Conservation (phyloP, 1,139 yeast species). For the Protomyces arabidopsidicola region DNA sequence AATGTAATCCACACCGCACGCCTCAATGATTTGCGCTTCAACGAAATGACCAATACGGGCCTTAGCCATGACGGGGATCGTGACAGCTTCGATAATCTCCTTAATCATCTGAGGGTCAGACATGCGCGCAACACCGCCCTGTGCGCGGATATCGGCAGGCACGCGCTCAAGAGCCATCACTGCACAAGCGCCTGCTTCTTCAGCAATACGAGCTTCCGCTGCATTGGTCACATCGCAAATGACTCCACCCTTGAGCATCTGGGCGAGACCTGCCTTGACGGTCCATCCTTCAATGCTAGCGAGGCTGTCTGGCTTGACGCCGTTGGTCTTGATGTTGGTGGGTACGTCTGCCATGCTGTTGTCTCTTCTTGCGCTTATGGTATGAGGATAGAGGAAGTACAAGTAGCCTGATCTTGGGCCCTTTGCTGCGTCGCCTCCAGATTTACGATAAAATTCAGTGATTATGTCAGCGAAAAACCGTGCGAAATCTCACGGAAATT, state of each 20-base stretch:
- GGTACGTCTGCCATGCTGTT: neutral
- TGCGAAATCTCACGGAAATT: neutral
- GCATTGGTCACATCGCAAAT: slow-evolving; percentile 49
- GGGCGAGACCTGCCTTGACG: slow-evolving; percentile 77
- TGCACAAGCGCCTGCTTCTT: slow-evolving; percentile 82
- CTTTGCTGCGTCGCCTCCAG: no score
- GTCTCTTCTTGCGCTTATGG: neutral
- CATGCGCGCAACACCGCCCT: slow-evolving; percentile 84
- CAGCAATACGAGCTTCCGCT: slow-evolving; percentile 65
- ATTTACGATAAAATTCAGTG: neutral
- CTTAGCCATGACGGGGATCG: slow-evolving; percentile 71
- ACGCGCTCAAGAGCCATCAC: slow-evolving; percentile 86
- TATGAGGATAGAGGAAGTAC: neutral
- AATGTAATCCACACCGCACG: slow-evolving; percentile 70
- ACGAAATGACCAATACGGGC: slow-evolving; percentile 81
- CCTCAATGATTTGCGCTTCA: slow-evolving; percentile 72
- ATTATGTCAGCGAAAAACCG: neutral
- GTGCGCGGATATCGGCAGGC: slow-evolving; percentile 81
- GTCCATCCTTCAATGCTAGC: slow-evolving; percentile 43
- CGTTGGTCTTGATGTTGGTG: slow-evolving; percentile 23
- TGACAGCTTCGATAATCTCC: slow-evolving; percentile 61
- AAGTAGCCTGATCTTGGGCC: neutral
- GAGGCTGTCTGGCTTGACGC: slow-evolving; percentile 4
- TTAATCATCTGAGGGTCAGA: slow-evolving; percentile 78
- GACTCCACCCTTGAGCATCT: slow-evolving; percentile 79